Conservation (phyloP, 2,329 filamentous ascomycete species). For the Emmonsia crescens region DNA sequence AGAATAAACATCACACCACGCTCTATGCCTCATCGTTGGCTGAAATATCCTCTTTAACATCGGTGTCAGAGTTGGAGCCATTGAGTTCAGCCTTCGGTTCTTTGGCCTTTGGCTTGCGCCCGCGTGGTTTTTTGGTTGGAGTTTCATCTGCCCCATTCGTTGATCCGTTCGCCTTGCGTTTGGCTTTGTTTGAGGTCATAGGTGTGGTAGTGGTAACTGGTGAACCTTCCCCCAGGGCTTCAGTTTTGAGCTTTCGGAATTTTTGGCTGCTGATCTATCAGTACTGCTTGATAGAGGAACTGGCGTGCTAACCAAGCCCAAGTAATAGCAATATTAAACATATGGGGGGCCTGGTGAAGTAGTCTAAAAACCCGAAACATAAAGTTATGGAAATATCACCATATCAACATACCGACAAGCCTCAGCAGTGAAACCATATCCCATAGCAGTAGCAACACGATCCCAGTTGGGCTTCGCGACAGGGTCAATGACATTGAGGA, state of each 20-base stretch:
- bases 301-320: too few species aligned
- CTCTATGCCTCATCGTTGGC: background rate
- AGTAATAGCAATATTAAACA: background rate
- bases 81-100: background rate
- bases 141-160: background rate
- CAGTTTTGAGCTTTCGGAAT: conserved; percentile 10
- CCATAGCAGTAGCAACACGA: conserved; percentile 11
- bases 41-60: background rate
- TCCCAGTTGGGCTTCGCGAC: conserved; percentile 14
- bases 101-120: background rate
- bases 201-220: background rate
- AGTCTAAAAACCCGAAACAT: background rate
- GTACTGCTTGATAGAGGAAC: background rate
- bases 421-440: conserved; percentile 13
- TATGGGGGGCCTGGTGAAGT: background rate
- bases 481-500: conserved; percentile 12
- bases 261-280: conserved; percentile 6
- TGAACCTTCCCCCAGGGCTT: background rate
- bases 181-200: background rate
- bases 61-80: background rate
- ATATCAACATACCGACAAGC: conserved; percentile 14
- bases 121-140: conserved; percentile 8
- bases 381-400: background rate
- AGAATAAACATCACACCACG: background rate
- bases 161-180: conserved; percentile 3